phyloP scores from a whole-genome alignment of 352 stramenopile genomes.

The Phytophthora sojae region DNA sequence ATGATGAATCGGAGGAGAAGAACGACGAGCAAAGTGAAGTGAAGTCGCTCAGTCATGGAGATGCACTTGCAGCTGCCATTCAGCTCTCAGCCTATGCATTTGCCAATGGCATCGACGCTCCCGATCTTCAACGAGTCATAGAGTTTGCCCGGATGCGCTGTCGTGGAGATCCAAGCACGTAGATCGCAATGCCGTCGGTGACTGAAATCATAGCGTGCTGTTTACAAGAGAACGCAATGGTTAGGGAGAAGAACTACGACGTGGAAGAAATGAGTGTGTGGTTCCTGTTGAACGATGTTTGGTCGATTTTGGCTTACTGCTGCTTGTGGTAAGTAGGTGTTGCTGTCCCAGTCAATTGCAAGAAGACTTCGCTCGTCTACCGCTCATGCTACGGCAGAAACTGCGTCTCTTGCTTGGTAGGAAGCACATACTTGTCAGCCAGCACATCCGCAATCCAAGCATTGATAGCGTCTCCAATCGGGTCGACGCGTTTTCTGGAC shows the following conservation, averaged over 20 bases:
- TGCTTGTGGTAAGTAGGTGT: not conserved
- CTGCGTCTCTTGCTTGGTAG: constrained; percentile 1
- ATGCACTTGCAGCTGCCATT: constrained; percentile 27
- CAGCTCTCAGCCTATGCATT: constrained; percentile 28
- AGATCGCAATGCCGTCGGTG: not conserved
- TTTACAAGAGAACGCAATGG: not conserved
- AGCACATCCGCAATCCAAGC: constrained; percentile 34
- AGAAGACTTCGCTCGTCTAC: not conserved
- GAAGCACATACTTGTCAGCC: not conserved
- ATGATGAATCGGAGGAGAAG: not conserved
- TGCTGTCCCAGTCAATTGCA: not conserved
- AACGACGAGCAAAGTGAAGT: not conserved
- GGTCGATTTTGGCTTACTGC: not conserved
- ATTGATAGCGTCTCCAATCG: constrained; percentile 25
- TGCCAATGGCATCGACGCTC: constrained; percentile 28
- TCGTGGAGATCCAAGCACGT: not conserved
- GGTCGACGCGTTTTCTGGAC: constrained; percentile 60
- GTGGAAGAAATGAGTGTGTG: not conserved
- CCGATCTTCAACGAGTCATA: constrained; percentile 20
- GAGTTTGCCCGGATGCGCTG: constrained; percentile 17
- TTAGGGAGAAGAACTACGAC: not conserved
- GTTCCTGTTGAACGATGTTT: not conserved
- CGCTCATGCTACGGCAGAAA: constrained; percentile 10
- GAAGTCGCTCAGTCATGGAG: constrained; percentile 17
- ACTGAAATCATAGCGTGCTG: not conserved